Conservation (phyloP, 2,329 filamentous ascomycete genomes). For the Leptosphaerulina australis region DNA sequence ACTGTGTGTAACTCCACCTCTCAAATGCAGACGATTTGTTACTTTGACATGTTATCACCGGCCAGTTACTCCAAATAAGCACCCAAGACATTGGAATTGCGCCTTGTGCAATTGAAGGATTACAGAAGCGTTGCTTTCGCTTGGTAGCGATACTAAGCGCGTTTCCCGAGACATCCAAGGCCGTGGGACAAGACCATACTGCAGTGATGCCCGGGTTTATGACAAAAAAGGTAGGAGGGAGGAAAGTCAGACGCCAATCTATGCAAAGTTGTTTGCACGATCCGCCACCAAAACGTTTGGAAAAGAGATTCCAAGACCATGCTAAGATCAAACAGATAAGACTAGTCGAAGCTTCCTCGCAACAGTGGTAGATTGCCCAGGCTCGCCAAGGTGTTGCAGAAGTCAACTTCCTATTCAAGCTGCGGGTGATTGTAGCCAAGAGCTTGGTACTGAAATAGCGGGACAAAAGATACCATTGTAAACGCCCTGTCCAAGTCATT, state of each 20-base stretch:
- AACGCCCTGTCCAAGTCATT: slow-evolving; percentile 18
- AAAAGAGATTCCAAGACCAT: slow-evolving; percentile 30
- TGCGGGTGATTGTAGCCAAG: slow-evolving; percentile 24
- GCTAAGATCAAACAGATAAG: slow-evolving; percentile 32
- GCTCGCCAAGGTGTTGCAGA: slow-evolving; percentile 18
- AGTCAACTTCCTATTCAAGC: slow-evolving; percentile 19
- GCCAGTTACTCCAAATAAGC: slow-evolving; percentile 7
- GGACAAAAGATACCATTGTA: slow-evolving; percentile 25
- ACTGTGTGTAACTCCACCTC: slow-evolving; percentile 6
- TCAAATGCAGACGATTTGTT: slow-evolving; percentile 10
- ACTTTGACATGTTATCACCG: slow-evolving; percentile 23
- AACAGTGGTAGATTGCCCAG: slow-evolving; percentile 16
- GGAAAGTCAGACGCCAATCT: slow-evolving; percentile 19
- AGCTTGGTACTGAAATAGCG: slow-evolving; percentile 20
- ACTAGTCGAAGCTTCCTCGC: slow-evolving; percentile 20
- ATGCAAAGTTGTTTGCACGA: slow-evolving; percentile 18
- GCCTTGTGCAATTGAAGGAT: slow-evolving; percentile 24
- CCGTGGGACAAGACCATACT: slow-evolving; percentile 24
- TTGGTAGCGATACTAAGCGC: slow-evolving; percentile 30
- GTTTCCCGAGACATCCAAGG: slow-evolving; percentile 23
- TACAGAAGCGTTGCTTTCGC: slow-evolving; percentile 10
- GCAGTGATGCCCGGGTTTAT: slow-evolving; percentile 19
- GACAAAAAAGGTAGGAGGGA: slow-evolving; percentile 32
- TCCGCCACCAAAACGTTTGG: slow-evolving; percentile 22
- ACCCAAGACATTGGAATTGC: slow-evolving; percentile 20